These are phyloP conservation scores for Aspergillus tamarii DNA, from an alignment of 2,329 filamentous ascomycete genomes.

Conservation along the genomic window DNA sequence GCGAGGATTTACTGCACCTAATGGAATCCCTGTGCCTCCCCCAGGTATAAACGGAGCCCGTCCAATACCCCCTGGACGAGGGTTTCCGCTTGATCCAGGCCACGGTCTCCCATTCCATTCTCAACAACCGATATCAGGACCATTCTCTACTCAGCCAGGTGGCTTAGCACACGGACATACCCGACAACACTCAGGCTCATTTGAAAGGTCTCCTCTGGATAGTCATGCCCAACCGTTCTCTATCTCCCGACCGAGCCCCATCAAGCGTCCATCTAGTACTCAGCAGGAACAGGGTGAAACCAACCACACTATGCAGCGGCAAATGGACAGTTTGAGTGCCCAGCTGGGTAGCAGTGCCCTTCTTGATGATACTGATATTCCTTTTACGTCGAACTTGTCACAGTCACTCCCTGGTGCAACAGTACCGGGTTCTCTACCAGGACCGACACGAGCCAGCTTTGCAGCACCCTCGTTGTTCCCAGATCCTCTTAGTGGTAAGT, in stretches of 20 bases:
- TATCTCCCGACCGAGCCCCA: constrained; percentile 81
- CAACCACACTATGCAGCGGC: constrained; percentile 51
- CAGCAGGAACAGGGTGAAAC: constrained; percentile 52
- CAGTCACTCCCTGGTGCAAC: constrained; percentile 55
- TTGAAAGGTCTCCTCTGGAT: constrained; percentile 63
- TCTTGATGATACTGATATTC: constrained; percentile 72
- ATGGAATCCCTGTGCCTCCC: constrained; percentile 55
- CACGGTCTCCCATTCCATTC: constrained; percentile 46
- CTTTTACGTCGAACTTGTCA: constrained; percentile 57
- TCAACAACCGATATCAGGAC: constrained; percentile 47
- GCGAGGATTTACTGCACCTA: constrained; percentile 55
- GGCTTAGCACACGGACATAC: constrained; percentile 64
- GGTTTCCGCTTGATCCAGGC: constrained; percentile 54
- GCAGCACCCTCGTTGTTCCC: constrained; percentile 46
- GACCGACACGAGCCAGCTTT: constrained; percentile 47
- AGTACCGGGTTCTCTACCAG: constrained; percentile 53
- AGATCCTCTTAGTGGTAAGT: constrained; percentile 47
- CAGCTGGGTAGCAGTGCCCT: constrained; percentile 91
- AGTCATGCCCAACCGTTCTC: constrained; percentile 65
- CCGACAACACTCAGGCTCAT: constrained; percentile 72
- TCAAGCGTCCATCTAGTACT: constrained; percentile 80
- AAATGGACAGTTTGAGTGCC: constrained; percentile 72
- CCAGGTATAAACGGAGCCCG: constrained; percentile 63
- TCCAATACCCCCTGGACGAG: constrained; percentile 61
- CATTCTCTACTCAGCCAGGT: constrained; percentile 39